phyloP scores from a whole-genome alignment of 495 filamentous ascomycete genomes.

The Aspergillus coremiiformis region DNA sequence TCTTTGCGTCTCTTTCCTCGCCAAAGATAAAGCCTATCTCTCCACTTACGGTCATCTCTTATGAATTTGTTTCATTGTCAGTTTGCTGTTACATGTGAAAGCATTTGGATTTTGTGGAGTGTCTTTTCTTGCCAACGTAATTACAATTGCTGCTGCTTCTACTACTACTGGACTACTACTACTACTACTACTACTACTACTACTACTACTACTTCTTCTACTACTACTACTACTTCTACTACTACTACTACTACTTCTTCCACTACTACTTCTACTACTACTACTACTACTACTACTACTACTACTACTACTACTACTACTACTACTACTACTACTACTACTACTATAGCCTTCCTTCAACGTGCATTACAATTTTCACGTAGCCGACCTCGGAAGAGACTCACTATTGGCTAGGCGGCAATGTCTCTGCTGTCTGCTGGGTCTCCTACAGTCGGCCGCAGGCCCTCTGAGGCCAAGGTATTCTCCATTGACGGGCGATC shows the following conservation, averaged over 20 bases:
- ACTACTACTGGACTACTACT: no score
- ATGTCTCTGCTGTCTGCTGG: conserved; percentile 25
- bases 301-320: no score
- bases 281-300: no score
- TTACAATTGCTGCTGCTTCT: conserved; percentile 1
- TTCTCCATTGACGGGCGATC: conserved; percentile 11
- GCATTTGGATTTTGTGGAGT: conserved; percentile 21
- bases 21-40: conserved; percentile 5
- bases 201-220: no score
- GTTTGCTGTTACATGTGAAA: conserved; percentile 21
- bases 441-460: conserved; percentile 20
- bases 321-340: no score
- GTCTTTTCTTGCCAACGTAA: conserved; percentile 9
- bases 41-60: conserved; percentile 15
- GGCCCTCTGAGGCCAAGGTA: conserved; percentile 14
- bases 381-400: neutral
- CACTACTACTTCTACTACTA: no score
- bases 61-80: conserved; percentile 14
- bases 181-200: no score
- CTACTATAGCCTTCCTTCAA: neutral
- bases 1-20: conserved; percentile 4
- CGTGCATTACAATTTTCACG: conserved; percentile 1
- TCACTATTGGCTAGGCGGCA: neutral
- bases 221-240: no score
- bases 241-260: no score